Percentiles rank a stretch among this genome's conserved stretches.
Evolutionary conservation across 345 rosid species (phyloP).

Genomic region (Syzygium grande): DNA sequence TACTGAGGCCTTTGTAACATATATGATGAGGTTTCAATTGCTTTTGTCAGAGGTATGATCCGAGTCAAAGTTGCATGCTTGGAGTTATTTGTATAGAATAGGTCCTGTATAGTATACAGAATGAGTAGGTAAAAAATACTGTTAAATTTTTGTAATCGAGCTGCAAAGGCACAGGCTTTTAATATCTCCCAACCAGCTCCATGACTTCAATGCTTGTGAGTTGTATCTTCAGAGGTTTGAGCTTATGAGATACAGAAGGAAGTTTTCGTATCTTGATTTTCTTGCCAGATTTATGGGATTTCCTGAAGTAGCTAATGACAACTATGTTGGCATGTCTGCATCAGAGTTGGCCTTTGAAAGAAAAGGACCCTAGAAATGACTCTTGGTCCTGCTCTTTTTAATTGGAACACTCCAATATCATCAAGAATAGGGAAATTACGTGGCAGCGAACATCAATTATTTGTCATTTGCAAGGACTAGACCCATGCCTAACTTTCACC

Average conservation of each 20-base stretch:
- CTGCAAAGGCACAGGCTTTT: neutral
- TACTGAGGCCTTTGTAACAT: constrained; percentile 62
- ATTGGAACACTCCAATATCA: neutral
- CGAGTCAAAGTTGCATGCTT: neutral
- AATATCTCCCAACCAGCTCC: neutral
- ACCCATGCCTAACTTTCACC: neutral
- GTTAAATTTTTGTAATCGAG: neutral
- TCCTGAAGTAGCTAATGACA: neutral
- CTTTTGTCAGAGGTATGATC: constrained; percentile 10
- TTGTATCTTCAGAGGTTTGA: neutral
- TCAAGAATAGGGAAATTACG: neutral
- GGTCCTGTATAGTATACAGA: neutral
- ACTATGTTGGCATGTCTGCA: neutral
- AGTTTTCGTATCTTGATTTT: neutral
- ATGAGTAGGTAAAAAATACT: neutral
- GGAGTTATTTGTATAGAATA: constrained; percentile 22
- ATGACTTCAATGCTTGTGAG: neutral
- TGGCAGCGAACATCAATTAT: neutral
- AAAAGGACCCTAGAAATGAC: neutral
- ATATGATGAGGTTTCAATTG: neutral
- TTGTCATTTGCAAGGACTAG: neutral
- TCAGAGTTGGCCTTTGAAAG: neutral
- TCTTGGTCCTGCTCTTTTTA: neutral
- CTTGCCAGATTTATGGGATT: neutral
- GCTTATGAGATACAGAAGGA: neutral